Base-by-base conservation (phyloP, 805 yeast genomes). In the Metschnikowia reukaufii region DNA sequence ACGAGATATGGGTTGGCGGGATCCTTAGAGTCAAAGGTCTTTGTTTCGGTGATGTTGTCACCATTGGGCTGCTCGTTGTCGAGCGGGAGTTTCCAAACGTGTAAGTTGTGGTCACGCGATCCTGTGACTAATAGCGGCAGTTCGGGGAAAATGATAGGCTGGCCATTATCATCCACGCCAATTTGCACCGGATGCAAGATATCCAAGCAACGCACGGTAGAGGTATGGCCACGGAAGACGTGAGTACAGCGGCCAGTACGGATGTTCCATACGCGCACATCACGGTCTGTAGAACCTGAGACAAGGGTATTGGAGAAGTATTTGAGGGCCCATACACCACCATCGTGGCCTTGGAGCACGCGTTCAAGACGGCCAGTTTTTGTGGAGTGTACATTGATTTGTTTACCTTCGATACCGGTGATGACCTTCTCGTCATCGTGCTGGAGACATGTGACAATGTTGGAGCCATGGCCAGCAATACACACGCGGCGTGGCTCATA, bases 261-360 rank as follows among this genome's bases (percentile, higher is more conserved):
- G 51, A 91, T 82, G 62, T 91, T 88, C 99, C 99, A 94, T 4
- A 94, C 82, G 48, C 99, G 78, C 3, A 94, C 96, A 0, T 96
- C 84, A 56, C 97, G 78, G 67, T 94, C 99, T 0, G 97, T 92
- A 1, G 96, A 86, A 0, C 98, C 99, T 49, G 95, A 86, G 1
- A 92, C 96, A 37, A 94, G 73, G 7, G 90, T 88, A 58, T 84
- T 82, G 18, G 88, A 90, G 45, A 79, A 74, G 61, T 90, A 91
- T 66, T 92, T 89, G 63, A 94, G 75, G 1, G 99, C 98, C 99
- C 99, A 94, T 4, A 94, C 99, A 33, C 99, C 99, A 37, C 99
- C 99, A 45, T 86, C 96, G 62, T 94, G 99, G 6, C 97, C 97
- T 36, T 76, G 73, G 36, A 94, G 73, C 5, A 82, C 82, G 35